Percentiles rank a stretch among this genome's conserved stretches.
Evolutionary conservation across 2,329 filamentous ascomycete species (phyloP).

Genomic region (Mycogone perniciosa): DNA sequence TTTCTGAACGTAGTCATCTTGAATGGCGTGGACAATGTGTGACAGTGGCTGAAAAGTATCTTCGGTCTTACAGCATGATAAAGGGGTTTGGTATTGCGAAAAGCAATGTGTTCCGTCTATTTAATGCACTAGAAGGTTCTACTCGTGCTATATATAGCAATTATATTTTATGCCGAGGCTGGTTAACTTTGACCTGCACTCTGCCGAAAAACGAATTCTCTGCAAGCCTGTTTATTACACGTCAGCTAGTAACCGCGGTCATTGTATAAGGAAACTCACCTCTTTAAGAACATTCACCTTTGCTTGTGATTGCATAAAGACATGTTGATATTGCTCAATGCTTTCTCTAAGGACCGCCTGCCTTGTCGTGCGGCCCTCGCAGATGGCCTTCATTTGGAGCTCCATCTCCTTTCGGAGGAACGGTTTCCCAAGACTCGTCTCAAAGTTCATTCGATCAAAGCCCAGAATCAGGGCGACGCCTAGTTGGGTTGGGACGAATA

Average conservation of each 20-base stretch:
- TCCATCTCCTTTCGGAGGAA: slow-evolving; percentile 98
- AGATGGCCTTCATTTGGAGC: slow-evolving; percentile 92
- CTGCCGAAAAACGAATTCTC: slow-evolving; percentile 31
- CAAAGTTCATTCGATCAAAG: slow-evolving; percentile 89
- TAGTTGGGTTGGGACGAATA: slow-evolving; percentile 88
- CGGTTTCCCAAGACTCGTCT: slow-evolving; percentile 88
- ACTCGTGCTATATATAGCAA: neutral
- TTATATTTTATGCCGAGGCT: neutral
- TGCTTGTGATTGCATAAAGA: slow-evolving; percentile 76
- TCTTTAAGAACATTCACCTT: slow-evolving; percentile 61
- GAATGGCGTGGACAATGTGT: too few relatives aligned
- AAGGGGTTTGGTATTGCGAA: neutral
- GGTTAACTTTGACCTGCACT: neutral
- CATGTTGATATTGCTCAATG: slow-evolving; percentile 76
- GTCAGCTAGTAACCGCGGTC: neutral
- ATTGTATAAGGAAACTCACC: slow-evolving; percentile 38
- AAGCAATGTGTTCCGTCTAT: neutral
- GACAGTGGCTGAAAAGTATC: too few relatives aligned
- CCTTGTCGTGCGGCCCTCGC: slow-evolving; percentile 73
- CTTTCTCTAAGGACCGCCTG: slow-evolving; percentile 74
- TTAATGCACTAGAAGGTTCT: neutral
- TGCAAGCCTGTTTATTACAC: slow-evolving; percentile 26
- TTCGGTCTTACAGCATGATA: too few relatives aligned
- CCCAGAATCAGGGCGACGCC: slow-evolving; percentile 89
- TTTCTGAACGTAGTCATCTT: too few relatives aligned